Evolutionary conservation across 164 flowering plant species (phyloP), one percentile per base, ranked within the genome.

Genomic region (Sextonia rubra): DNA sequence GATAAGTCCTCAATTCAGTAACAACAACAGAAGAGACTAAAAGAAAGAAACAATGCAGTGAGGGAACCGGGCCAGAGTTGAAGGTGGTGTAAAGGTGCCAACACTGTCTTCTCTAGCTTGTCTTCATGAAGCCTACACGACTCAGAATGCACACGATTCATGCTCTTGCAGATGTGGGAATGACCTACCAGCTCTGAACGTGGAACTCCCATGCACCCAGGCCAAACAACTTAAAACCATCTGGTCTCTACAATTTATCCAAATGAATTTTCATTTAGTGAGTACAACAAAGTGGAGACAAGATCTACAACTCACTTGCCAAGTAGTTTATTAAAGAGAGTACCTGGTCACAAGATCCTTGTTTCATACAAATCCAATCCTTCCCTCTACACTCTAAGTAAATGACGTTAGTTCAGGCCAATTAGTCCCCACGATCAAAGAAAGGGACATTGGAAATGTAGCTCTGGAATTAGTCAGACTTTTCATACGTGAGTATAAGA

Each of bases 81-180:
- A 27, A 12, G 72, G 47, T 9, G 72, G 24, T 52, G 58, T 52
- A 4, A 62, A 4, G 1, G 47, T 9, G 49, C 12, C 23, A 48
- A 44, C 26, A 12, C n/a, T n/a, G n/a, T 66, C 20, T 66, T 11
- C 8, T 37, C 44, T 47, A 37, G 3, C 12, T 7, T 66, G 25
- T 66, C 4, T 37, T 66, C 49, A 44, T 44, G 69, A 44, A 66
- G 27, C 69, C 37, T 52, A 66, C 69, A 37, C 44, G 55, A 37
- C 26, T 44, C 26, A 18, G 15, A 66, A 37, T 20, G 27, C 67
- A 29, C 14, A 29, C 47, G 44, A 17, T 27, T 26, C 32, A 29
- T 9, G 14, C 49, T 12, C 15, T 66, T 26, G 25, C 23, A 66
- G 69, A 18, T 37, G 52, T 66, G 4, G 22, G 17, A 30, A 20